These are phyloP conservation scores for Castanea sativa DNA, from an alignment of 306 rosid genomes.

Conservation along the genomic window DNA sequence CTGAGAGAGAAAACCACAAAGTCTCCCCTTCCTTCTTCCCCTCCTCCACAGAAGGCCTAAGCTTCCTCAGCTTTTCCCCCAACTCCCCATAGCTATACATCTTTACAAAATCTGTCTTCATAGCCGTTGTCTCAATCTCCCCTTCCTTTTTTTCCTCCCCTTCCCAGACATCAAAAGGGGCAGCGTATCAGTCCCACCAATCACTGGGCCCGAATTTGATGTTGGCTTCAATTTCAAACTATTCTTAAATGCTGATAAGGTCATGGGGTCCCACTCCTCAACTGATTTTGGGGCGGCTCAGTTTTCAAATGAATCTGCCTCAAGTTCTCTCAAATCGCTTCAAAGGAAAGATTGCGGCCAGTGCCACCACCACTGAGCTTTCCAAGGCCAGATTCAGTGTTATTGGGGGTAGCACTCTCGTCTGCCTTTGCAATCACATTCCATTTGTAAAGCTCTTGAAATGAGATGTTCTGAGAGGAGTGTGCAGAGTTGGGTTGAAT, in stretches of 20 bases:
- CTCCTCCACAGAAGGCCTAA: constrained; percentile 43
- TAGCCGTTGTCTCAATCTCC: not conserved
- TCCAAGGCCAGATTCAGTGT: not conserved
- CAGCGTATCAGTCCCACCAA: constrained; percentile 26
- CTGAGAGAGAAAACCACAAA: constrained; percentile 57
- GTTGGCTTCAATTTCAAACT: constrained; percentile 22
- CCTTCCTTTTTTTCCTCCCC: constrained; percentile 27
- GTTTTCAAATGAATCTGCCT: not conserved
- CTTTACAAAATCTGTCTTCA: constrained; percentile 38
- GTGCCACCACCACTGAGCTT: not conserved
- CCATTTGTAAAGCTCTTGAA: constrained; percentile 31
- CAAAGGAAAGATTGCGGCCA: not conserved
- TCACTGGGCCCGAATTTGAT: not conserved
- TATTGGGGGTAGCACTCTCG: not conserved
- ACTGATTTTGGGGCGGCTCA: not conserved
- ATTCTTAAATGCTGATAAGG: not conserved
- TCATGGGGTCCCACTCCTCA: not conserved
- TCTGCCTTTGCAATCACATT: constrained; percentile 8
- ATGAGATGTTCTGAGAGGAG: constrained; percentile 26
- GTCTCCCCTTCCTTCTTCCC: constrained; percentile 19
- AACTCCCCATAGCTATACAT: constrained; percentile 26
- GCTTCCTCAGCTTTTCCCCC: constrained; percentile 51
- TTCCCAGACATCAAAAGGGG: constrained; percentile 31
- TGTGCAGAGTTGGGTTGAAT: not conserved
- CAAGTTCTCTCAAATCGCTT: constrained; percentile 34